Evolutionary conservation across 106 monocot species (phyloP).

Genomic region (Xerophyta viscosa): DNA sequence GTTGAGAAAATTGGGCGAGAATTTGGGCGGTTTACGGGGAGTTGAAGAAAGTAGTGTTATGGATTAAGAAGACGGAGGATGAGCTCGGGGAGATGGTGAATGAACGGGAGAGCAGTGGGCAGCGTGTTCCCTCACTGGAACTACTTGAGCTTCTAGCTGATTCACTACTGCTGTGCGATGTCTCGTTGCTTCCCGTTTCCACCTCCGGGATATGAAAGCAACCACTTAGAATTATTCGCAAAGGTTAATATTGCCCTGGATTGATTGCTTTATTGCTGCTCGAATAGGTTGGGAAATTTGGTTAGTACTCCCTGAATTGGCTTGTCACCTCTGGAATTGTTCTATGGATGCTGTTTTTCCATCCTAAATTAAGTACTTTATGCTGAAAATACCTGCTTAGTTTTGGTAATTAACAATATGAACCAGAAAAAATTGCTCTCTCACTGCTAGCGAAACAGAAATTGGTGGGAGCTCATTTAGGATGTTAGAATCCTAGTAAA

Average conservation of each 20-base stretch:
- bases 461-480: too few relatives aligned
- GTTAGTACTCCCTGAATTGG: too few relatives aligned
- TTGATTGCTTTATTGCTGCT: not conserved
- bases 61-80: slow-evolving; percentile 34
- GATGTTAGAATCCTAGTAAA: too few relatives aligned
- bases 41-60: slow-evolving; percentile 7
- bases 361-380: too few relatives aligned
- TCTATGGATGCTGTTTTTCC: too few relatives aligned
- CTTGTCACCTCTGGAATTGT: too few relatives aligned
- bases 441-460: too few relatives aligned
- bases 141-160: slow-evolving; percentile 12
- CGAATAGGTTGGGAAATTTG: too few relatives aligned
- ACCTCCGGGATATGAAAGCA: slow-evolving; percentile 67
- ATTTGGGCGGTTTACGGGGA: not conserved
- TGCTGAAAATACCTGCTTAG: too few relatives aligned
- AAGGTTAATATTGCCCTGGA: slow-evolving; percentile 43
- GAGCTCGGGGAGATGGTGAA: slow-evolving; percentile 49
- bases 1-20: not conserved
- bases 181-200: slow-evolving; percentile 94
- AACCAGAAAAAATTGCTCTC: too few relatives aligned
- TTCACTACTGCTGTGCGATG: slow-evolving; percentile 34
- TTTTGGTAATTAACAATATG: too few relatives aligned
- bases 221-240: slow-evolving; percentile 32
- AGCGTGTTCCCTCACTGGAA: slow-evolving; percentile 25
- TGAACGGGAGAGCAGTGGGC: slow-evolving; percentile 14